phyloP scores from a whole-genome alignment of 139 green algal genomes.

The Micromonas commoda region DNA sequence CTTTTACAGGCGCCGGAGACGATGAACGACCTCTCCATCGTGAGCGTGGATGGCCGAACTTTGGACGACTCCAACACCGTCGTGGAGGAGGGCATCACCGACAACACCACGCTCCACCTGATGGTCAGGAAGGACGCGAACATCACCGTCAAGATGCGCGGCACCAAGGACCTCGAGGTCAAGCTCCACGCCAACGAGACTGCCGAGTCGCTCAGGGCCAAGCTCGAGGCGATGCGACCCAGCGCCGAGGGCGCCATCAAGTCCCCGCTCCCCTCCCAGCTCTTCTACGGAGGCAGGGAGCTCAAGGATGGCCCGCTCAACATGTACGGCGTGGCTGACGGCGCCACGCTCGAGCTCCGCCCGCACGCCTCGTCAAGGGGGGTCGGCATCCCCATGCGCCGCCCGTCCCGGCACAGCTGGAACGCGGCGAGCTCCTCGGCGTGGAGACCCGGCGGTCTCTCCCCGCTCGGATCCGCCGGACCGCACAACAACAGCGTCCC shows the following conservation, averaged over 20 bases:
- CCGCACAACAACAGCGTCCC: too few relatives aligned
- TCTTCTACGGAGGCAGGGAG: not conserved
- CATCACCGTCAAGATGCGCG: slow-evolving; percentile 4
- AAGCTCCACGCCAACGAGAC: not conserved
- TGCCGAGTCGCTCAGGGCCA: not conserved
- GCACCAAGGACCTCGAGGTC: slow-evolving; percentile 1
- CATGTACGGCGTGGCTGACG: not conserved
- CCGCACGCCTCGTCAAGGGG: not conserved
- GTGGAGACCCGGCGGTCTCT: too few relatives aligned
- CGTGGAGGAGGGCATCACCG: not conserved
- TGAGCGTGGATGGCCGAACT: not conserved
- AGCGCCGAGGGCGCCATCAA: too few relatives aligned
- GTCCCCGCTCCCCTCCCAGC: too few relatives aligned
- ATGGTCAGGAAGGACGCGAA: slow-evolving; percentile 12
- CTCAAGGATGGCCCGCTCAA: not conserved
- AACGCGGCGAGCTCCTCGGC: not conserved
- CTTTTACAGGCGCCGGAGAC: not conserved
- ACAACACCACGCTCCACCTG: slow-evolving; percentile 8
- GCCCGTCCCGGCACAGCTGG: not conserved
- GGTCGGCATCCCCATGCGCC: not conserved
- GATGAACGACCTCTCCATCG: not conserved
- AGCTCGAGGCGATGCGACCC: not conserved
- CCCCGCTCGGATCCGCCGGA: too few relatives aligned
- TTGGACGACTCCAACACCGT: not conserved
- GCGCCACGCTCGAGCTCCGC: not conserved